These are phyloP conservation scores for Chlamydomonas schloesseri DNA, from an alignment of 139 green algal species.

Conservation along the genomic window DNA sequence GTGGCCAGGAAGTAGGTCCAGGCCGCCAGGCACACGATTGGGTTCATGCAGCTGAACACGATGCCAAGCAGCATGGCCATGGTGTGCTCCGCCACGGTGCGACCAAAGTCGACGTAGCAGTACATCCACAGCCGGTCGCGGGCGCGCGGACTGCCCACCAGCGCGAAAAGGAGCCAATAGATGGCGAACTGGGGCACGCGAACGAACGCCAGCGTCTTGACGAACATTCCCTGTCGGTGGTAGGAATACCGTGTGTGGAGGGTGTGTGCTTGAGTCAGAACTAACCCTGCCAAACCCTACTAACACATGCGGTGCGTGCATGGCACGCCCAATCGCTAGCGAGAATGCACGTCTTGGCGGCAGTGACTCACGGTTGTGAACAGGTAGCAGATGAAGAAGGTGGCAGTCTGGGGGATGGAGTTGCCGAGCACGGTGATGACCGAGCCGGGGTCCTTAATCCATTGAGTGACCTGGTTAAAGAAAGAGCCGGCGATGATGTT, in stretches of 20 bases:
- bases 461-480: slow-evolving; percentile 54
- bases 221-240: slow-evolving; percentile 3
- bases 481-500: slow-evolving; percentile 61
- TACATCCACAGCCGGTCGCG: slow-evolving; percentile 44
- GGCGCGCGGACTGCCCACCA: slow-evolving; percentile 41
- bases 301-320: background rate
- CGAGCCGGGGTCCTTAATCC: slow-evolving; percentile 46
- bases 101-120: slow-evolving; percentile 30
- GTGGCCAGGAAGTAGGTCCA: slow-evolving; percentile 80
- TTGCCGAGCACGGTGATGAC: slow-evolving; percentile 60
- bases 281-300: too few species aligned
- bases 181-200: slow-evolving; percentile 42
- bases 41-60: slow-evolving; percentile 78
- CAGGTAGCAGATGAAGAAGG: slow-evolving; percentile 69
- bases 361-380: slow-evolving; percentile 38
- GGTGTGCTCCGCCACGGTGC: slow-evolving; percentile 57
- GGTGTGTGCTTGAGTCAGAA: too few species aligned
- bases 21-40: slow-evolving; percentile 75
- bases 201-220: slow-evolving; percentile 39
- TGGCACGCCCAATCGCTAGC: background rate
- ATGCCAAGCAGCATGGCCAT: slow-evolving; percentile 65
- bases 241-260: too few species aligned
- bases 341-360: background rate
- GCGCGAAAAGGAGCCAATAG: slow-evolving; percentile 47
- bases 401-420: slow-evolving; percentile 57